Percentiles rank a stretch among this genome's conserved stretches.
phyloP scores from a whole-genome alignment of 345 rosid genomes.

The Rhodamnia rubescens region DNA sequence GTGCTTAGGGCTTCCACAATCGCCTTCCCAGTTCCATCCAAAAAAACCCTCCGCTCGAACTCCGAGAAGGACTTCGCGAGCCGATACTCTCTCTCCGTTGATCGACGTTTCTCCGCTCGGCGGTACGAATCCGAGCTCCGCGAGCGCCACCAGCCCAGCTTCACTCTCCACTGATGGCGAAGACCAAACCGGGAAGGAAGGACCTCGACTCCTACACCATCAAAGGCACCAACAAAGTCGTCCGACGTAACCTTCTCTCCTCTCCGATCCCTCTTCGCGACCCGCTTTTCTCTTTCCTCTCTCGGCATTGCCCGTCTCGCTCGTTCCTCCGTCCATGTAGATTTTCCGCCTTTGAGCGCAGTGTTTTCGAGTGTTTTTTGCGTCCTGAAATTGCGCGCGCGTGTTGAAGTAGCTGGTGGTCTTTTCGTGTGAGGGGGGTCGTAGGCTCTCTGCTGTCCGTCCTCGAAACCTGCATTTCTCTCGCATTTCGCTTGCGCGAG shows the following conservation, averaged over 20 bases:
- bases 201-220: slow-evolving; percentile 14
- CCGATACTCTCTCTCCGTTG: neutral
- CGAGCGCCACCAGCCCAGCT: neutral
- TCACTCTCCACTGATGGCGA: neutral
- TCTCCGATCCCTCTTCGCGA: neutral
- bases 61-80: neutral
- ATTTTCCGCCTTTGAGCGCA: neutral
- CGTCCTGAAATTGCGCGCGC: neutral
- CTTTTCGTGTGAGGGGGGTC: neutral
- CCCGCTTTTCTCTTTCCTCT: neutral
- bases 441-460: too few species aligned
- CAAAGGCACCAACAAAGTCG: slow-evolving; percentile 13
- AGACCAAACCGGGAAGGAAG: slow-evolving; percentile 8
- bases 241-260: neutral
- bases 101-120: neutral
- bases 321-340: neutral
- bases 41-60: neutral
- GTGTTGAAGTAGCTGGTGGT: too few species aligned
- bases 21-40: neutral
- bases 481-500: neutral
- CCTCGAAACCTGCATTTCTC: neutral
- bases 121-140: neutral
- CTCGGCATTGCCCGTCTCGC: neutral
- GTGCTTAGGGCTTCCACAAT: neutral
- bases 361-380: neutral